Conservation (phyloP, 2,329 filamentous ascomycete species). For the Monilinia fructigena region DNA sequence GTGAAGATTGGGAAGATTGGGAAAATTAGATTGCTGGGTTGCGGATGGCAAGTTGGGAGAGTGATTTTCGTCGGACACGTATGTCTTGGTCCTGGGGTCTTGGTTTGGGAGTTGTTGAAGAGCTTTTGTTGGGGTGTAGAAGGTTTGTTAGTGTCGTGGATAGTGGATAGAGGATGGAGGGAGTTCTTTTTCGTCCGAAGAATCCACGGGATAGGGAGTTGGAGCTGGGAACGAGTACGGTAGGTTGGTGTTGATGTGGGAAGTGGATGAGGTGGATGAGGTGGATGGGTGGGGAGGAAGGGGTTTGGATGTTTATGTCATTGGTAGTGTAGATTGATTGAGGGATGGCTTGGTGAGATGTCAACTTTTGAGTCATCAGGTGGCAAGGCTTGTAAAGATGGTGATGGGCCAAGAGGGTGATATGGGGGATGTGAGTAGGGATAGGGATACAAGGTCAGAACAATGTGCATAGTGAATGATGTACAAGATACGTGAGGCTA, state of each 20-base stretch:
- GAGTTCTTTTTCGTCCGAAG: background rate
- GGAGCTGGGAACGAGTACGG: background rate
- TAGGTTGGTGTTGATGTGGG: background rate
- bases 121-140: background rate
- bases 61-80: background rate
- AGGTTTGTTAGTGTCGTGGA: background rate
- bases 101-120: background rate
- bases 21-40: background rate
- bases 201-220: background rate
- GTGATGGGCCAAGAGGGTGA: background rate
- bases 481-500: background rate
- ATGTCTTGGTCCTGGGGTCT: background rate
- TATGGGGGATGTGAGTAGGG: constrained; percentile 30
- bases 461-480: background rate
- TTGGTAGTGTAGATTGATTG: background rate
- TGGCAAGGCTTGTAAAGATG: background rate
- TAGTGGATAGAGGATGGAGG: background rate
- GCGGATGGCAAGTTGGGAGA: background rate
- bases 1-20: background rate
- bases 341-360: background rate
- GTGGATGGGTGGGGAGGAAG: background rate
- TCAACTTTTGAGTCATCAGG: background rate
- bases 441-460: constrained; percentile 28
- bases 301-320: background rate
- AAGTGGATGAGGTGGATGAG: background rate